Conservation (phyloP, 2,329 filamentous ascomycete species). For the Hypomyces perniciosus region DNA sequence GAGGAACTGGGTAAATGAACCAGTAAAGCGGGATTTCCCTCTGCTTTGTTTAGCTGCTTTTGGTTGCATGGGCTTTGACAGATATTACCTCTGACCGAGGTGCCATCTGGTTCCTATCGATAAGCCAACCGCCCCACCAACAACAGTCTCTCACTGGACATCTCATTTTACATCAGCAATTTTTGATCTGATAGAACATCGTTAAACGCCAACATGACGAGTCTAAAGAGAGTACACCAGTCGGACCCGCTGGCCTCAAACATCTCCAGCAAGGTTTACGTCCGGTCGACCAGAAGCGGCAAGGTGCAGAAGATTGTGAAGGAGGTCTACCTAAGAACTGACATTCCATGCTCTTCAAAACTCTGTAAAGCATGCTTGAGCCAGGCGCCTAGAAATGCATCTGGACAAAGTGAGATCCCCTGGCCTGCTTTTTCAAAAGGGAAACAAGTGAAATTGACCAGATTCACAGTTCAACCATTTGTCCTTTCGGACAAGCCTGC, state of each 20-base stretch:
- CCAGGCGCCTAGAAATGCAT: constrained; percentile 71
- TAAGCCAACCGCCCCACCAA: constrained; percentile 10
- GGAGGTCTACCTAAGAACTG: constrained; percentile 90
- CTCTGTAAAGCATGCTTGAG: constrained; percentile 73
- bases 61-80: neutral
- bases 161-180: constrained; percentile 11
- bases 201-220: constrained; percentile 47
- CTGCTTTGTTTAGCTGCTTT: no score
- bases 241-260: constrained; percentile 56
- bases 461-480: constrained; percentile 62
- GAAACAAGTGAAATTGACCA: constrained; percentile 6
- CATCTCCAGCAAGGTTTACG: constrained; percentile 92
- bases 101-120: constrained; percentile 1
- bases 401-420: constrained; percentile 59
- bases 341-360: constrained; percentile 94
- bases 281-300: constrained; percentile 88
- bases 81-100: neutral
- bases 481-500: constrained; percentile 85
- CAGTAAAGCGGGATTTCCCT: no score
- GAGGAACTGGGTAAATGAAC: no score
- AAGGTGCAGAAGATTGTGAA: constrained; percentile 99
- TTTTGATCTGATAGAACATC: neutral
- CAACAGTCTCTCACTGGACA: constrained; percentile 1
- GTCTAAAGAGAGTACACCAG: constrained; percentile 53
- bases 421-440: neutral